Evolutionary conservation across 805 yeast genomes (phyloP).

Genomic region (Candida ipomoeae): DNA sequence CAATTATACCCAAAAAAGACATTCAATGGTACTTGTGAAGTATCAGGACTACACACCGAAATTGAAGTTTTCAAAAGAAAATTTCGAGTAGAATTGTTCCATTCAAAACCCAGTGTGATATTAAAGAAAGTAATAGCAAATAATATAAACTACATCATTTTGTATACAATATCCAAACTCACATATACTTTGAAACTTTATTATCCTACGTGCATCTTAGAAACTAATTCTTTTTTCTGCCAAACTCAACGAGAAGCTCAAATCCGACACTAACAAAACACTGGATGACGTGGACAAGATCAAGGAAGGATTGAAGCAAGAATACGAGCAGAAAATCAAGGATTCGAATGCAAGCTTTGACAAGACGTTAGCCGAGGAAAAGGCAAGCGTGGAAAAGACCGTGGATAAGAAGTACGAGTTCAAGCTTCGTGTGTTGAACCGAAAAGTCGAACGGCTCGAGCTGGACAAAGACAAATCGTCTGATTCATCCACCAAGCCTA

Average conservation of each 20-base stretch:
- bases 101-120: too few relatives aligned
- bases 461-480: slow-evolving; percentile 4
- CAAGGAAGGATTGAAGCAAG: slow-evolving; percentile 15
- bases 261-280: background rate
- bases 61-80: too few relatives aligned
- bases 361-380: slow-evolving; percentile 16
- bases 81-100: too few relatives aligned
- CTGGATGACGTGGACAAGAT: background rate
- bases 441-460: slow-evolving; percentile 50
- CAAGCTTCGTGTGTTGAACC: slow-evolving; percentile 51
- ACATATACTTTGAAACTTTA: too few relatives aligned
- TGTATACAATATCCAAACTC: too few relatives aligned
- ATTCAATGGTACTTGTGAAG: too few relatives aligned
- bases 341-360: slow-evolving; percentile 22
- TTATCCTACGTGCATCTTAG: too few relatives aligned
- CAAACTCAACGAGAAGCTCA: slow-evolving; percentile 19
- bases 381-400: slow-evolving; percentile 43
- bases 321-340: slow-evolving; percentile 20
- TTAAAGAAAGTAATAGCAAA: too few relatives aligned
- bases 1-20: too few relatives aligned
- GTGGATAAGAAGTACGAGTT: slow-evolving; percentile 57
- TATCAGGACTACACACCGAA: too few relatives aligned
- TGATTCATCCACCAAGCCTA: background rate
- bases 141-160: too few relatives aligned
- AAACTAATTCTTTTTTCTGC: too few relatives aligned